phyloP scores from a whole-genome alignment of 768 basidiomycete species.

The Pseudohyphozyma bogoriensis region DNA sequence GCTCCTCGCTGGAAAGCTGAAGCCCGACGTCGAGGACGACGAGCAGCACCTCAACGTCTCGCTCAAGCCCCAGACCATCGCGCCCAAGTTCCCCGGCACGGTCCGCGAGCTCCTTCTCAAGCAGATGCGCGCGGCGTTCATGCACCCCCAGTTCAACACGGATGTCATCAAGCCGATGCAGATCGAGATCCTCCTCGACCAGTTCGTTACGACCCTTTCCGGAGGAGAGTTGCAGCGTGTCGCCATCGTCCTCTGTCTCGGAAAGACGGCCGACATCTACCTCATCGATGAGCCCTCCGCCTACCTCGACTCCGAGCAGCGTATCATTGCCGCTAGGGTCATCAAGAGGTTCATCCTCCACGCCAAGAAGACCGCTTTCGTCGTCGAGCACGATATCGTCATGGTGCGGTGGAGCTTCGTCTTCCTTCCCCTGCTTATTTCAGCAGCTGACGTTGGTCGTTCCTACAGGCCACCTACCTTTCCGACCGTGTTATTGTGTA shows the following conservation, averaged over 20 bases:
- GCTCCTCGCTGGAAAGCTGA: constrained; percentile 74
- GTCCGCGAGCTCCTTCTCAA: constrained; percentile 90
- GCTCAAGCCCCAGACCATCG: constrained; percentile 96
- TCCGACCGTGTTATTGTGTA: constrained; percentile 93
- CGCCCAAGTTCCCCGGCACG: constrained; percentile 93
- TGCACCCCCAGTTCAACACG: constrained; percentile 99
- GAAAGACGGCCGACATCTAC: constrained; percentile 63
- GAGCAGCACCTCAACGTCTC: constrained; percentile 70
- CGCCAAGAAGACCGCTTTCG: constrained; percentile 93
- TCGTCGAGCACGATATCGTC: constrained; percentile 99
- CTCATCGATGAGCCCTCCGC: constrained; percentile 86
- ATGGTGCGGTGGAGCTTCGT: constrained; percentile 46
- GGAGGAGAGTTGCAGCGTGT: constrained; percentile 98
- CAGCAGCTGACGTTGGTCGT: neutral
- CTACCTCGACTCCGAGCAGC: constrained; percentile 97
- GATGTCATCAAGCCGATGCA: constrained; percentile 98
- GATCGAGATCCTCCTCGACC: constrained; percentile 87
- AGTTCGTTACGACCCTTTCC: constrained; percentile 94
- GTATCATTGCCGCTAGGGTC: constrained; percentile 94
- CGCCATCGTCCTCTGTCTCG: constrained; percentile 85
- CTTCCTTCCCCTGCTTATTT: neutral
- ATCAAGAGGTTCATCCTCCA: constrained; percentile 94
- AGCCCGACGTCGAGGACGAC: constrained; percentile 60
- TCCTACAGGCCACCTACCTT: constrained; percentile 59
- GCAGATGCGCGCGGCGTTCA: constrained; percentile 87